Percentiles rank a stretch among this genome's conserved stretches.
Evolutionary conservation across 129 eudicot genomes (phyloP).

Genomic region (Helianthus annuus): HanXRQr2.0-SUNRISE NC_035439.2:9680553-9681052

Average conservation of each 20-base stretch:
- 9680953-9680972: neutral
- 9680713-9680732: conserved; percentile 1
- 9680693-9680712: conserved; percentile 24
- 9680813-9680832: conserved; percentile 27
- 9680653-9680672: conserved; percentile 42
- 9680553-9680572: neutral
- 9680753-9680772: neutral
- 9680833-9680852: conserved; percentile 36
- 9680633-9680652: neutral
- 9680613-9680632: neutral
- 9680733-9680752: neutral
- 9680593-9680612: neutral
- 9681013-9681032: conserved; percentile 32
- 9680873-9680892: conserved; percentile 36
- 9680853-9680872: conserved; percentile 25
- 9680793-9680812: conserved; percentile 28
- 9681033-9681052: conserved; percentile 29
- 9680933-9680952: neutral
- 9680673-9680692: conserved; percentile 35
- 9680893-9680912: neutral
- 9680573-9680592: neutral
- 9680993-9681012: conserved; percentile 38
- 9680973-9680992: conserved; percentile 43
- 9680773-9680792: neutral
- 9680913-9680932: too few relatives aligned